Evolutionary conservation across 331 rosid genomes (phyloP).

Genomic region (Stylosanthes scabra): DNA sequence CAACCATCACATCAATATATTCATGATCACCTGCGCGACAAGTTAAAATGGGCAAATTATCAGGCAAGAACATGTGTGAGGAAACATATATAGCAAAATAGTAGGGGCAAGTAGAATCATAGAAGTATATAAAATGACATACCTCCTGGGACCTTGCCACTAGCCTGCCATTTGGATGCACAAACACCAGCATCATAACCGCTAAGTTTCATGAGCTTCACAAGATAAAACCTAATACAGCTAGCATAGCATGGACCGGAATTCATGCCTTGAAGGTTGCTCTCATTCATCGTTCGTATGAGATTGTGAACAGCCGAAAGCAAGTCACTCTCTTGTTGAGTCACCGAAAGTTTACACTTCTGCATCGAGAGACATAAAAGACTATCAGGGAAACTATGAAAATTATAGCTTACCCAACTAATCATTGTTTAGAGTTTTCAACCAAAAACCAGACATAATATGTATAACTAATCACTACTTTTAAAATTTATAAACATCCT

Average conservation of each 20-base stretch:
- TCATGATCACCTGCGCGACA: conserved; percentile 84
- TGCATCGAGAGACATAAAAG: conserved; percentile 45
- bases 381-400: no score
- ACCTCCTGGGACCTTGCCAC: conserved; percentile 98
- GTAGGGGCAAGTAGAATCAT: neutral
- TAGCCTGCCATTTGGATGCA: conserved; percentile 85
- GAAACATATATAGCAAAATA: conserved; percentile 12
- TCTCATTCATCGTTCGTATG: conserved; percentile 67
- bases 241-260: conserved; percentile 80
- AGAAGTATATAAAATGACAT: conserved; percentile 32
- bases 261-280: conserved; percentile 56
- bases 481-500: neutral
- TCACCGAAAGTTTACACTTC: conserved; percentile 68
- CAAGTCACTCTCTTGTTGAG: conserved; percentile 74
- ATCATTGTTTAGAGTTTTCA: neutral
- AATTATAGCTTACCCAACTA: no score
- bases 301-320: conserved; percentile 76
- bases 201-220: conserved; percentile 73
- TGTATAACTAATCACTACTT: neutral
- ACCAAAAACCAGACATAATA: neutral
- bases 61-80: conserved; percentile 13
- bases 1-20: conserved; percentile 80
- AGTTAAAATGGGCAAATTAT: conserved; percentile 22
- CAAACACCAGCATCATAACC: conserved; percentile 96
- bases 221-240: conserved; percentile 86